Percentiles rank a stretch among this genome's conserved stretches.
These are phyloP conservation scores for Hsuehochloa calcarea DNA, from an alignment of 176 grass and related monocot genomes.

Conservation along the genomic window DNA sequence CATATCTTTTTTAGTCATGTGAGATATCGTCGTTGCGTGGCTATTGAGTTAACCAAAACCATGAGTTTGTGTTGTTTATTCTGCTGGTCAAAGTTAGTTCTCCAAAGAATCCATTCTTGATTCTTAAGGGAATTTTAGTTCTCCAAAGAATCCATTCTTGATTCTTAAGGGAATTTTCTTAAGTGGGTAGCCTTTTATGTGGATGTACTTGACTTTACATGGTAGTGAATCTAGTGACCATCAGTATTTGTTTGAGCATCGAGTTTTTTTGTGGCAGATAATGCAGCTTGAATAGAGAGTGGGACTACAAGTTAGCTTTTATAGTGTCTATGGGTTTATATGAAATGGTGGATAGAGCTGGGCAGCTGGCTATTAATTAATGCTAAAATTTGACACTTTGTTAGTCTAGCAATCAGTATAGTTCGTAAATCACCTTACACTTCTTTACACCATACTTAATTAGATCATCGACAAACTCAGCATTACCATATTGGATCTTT, in stretches of 20 bases:
- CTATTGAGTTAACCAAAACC: neutral
- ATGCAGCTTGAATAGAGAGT: neutral
- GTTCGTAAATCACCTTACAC: neutral
- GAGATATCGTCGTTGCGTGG: neutral
- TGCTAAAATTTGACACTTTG: neutral
- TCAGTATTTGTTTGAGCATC: neutral
- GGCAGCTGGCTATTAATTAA: neutral
- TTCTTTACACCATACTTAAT: neutral
- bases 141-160: neutral
- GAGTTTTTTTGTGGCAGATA: neutral
- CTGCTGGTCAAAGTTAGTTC: neutral
- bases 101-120: neutral
- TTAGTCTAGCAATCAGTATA: neutral
- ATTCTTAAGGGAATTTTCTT: neutral
- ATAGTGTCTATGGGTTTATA: neutral
- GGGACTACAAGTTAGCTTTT: neutral
- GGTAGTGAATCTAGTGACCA: neutral
- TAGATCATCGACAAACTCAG: neutral
- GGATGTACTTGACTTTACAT: neutral
- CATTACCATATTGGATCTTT: neutral
- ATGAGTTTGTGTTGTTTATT: neutral
- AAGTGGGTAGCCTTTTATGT: neutral
- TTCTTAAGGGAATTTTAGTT: neutral
- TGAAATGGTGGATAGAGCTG: neutral
- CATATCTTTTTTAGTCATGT: neutral